Base-by-base conservation (phyloP, 805 yeast species). In the Scheffersomyces coipomensis region DNA sequence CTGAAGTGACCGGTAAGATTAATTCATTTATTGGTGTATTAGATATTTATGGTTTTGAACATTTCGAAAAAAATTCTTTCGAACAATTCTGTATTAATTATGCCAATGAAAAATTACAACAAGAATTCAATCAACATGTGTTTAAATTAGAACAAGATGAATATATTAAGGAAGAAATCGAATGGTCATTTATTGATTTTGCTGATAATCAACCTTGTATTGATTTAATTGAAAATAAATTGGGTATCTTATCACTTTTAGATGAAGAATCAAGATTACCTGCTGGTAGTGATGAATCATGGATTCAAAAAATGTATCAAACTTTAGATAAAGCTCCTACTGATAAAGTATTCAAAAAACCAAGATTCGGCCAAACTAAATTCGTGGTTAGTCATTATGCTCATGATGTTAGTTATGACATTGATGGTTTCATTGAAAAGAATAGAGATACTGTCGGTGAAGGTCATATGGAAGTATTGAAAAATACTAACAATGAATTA, bases 21-120 rank as follows among this genome's bases (percentile, higher is more conserved):
- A 66, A 75, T 33, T 77, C 88, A 1, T 93, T 91, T 53, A 91
- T 91, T 55, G 99, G 99, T 62, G 98, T 91, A 22, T 75, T 91
- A 53, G 99, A 91, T 83, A 91, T 91, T 52, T 91, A 91, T 58
- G 99, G 99, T 18, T 91, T 91, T 62, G 99, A 91, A 65, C 97
- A 91, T 65, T 91, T 91, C 60, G 90, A 88, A 50, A 82, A 79
- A 54, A 91, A 91, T 66, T 89, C 97, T 7, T 91, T 91, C 56
- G 99, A 91, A 66, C 99, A 91, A 64, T 91, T 91, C 65, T 91
- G 99, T 71, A 90, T 90, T 66, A 90, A 90, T 62, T 90, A 90
- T 62, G 97, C 97, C 33, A 90, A 90, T 65, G 99, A 91, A 69
- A 91, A 91, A 66, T 75, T 91, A 53, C 98, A 91, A 66, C 98